Evolutionary conservation across 345 rosid species (phyloP), one percentile per base, ranked within the genome.

Genomic region (Ceriops decandra): DNA sequence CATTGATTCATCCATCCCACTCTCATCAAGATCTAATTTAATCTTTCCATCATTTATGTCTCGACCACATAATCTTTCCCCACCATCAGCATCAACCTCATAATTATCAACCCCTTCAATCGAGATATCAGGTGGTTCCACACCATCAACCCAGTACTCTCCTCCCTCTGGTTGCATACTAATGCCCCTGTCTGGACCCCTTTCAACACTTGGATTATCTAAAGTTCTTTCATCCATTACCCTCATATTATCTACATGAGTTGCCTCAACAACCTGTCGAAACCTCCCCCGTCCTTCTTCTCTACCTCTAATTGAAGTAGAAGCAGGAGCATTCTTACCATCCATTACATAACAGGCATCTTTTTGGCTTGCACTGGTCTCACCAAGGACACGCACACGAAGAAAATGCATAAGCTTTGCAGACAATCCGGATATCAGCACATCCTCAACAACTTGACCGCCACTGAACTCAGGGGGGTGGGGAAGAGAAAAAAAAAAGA

Each of bases 351-450:
- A 86, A 74, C 74, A 69, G 66, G 80, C 71, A 71, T 93, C 98
- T 82, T 82, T 89, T 73, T 86, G 97, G 73, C 76, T 84, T 53
- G 79, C 63, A 75, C 80, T 74, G 9, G 76, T 62, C 82, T 95
- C 99, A 67, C 96, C 97, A 64, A 91, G 84, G 69, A 95, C 90
- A 64, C 95, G 87, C 35, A 90, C 59, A 27, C 96, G 96, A 72
- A 95, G 99, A 86, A 85, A 95, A 72, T 78, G 95, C 96, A 95
- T 91, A 72, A 95, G 96, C 84, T 88, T 95, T 8, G 88, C 84
- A 56, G 96, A 82, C 87, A 95, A 80, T 66, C 97, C 97, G 77
- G 95, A 95, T 22, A 89, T 85, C 86, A 95, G 76, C 57, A 87
- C 99, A 77, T 95, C 96, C 81, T 95, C 99, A 72, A 95, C 95